Evolutionary conservation across 345 rosid species (phyloP).

Genomic region (Euphorbia pulcherrima): DNA sequence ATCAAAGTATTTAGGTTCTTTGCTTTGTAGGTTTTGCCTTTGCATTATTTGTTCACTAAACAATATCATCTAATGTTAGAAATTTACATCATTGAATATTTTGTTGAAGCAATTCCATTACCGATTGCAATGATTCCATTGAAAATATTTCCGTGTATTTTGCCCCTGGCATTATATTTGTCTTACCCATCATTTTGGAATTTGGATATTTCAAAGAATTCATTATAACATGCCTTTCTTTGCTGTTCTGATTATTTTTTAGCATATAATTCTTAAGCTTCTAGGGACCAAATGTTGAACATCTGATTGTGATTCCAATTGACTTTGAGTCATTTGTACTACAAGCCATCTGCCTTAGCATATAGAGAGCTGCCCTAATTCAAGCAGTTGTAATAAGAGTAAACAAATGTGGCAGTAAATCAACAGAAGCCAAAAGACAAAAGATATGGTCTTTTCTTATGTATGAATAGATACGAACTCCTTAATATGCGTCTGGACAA

Average conservation of each 20-base stretch:
- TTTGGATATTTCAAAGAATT: background rate
- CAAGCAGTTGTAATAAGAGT: background rate
- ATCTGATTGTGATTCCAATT: background rate
- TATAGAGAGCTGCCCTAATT: background rate
- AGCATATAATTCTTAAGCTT: background rate
- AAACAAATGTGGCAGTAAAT: background rate
- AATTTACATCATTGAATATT: background rate
- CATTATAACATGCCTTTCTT: background rate
- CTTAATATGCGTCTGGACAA: background rate
- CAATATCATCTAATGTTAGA: background rate
- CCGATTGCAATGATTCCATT: background rate
- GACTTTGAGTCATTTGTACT: background rate
- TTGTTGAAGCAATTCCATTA: background rate
- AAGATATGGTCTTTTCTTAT: background rate
- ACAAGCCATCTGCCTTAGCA: background rate
- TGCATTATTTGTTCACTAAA: background rate
- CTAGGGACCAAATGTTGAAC: background rate
- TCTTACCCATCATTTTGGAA: background rate
- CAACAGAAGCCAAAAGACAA: background rate
- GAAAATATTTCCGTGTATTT: background rate
- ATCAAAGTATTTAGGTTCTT: background rate
- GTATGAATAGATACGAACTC: background rate
- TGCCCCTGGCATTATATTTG: background rate
- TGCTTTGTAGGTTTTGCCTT: background rate
- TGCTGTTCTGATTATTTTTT: background rate